Conservation (phyloP, 257 asterid genomes). For the Misopates orontium region DNA sequence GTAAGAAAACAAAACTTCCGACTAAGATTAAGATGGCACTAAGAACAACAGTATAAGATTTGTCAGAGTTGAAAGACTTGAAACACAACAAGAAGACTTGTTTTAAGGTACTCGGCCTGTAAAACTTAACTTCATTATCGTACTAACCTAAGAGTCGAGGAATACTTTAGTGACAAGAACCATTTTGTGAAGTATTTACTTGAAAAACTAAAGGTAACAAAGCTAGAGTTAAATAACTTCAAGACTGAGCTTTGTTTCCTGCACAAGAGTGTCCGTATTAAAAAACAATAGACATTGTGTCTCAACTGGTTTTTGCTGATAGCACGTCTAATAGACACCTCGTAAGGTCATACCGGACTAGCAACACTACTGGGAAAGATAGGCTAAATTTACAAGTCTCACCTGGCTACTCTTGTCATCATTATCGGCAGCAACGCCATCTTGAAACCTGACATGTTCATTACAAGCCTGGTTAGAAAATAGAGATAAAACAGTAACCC, state of each 20-base stretch:
- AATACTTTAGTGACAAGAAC: neutral
- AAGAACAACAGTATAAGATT: neutral
- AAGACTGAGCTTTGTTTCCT: slow-evolving; percentile 4
- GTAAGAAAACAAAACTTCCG: neutral
- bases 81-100: neutral
- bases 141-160: neutral
- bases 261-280: neutral
- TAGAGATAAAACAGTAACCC: slow-evolving; percentile 17
- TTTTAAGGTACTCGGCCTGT: neutral
- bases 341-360: neutral
- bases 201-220: slow-evolving; percentile 10
- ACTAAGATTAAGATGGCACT: neutral
- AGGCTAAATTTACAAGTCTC: slow-evolving; percentile 26
- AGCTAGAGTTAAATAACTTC: neutral
- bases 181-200: neutral
- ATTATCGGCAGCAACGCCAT: slow-evolving; percentile 29
- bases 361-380: neutral
- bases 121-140: neutral
- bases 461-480: slow-evolving; percentile 18
- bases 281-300: neutral
- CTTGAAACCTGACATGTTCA: slow-evolving; percentile 32
- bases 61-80: neutral
- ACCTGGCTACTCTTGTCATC: slow-evolving; percentile 52
- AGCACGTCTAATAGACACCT: neutral
- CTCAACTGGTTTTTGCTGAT: neutral